Base-by-base conservation (phyloP, 163 green algal species). In the Botryococcus braunii region DNA sequence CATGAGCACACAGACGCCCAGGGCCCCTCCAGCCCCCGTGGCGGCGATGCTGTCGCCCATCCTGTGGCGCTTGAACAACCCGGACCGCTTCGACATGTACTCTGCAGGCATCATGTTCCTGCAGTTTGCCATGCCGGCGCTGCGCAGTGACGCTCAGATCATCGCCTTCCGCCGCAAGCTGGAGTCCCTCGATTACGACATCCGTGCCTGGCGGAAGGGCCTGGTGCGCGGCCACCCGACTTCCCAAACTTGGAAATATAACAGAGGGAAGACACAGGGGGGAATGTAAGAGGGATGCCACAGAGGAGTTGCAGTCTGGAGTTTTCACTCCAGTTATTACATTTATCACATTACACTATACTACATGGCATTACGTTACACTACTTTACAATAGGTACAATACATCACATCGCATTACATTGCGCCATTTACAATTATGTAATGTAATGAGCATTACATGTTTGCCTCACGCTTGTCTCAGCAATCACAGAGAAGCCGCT, bases 71-170 rank as follows among this genome's bases (percentile, higher is more conserved):
- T 86, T 98, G 67, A 92, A 97, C 79, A 73, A 72, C 31, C 93
- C 93, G 1, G 93, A 99, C 77, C 83, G 88, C 37, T 98, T 97
- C 65, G 92, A 98, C 86, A 96, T 95, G 85, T 87, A 83, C 76
- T 82, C 66, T 62, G 82, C 72, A 39, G 89, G 89, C 48, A 69
- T 95, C 11, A 79, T 81, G 23, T 67, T 93, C 69, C 64, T 95
- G 65, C 78, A 83, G 74, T 78, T 92, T 74, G 75, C 75, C 11
- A 92, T 95, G 65, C 72, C 81, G 0, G 62, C 72, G 21, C 81
- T 96, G 71, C 75, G 87, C 32, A 84, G n/a, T 47, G 71, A 77
- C 40, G 65, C 69, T 21, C 27, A 59, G 0, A 65, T 77, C 13
- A 60, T 66, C 29, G 31, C 49, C 38, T 71, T 74, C 66, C 63